Evolutionary conservation across 2,329 filamentous ascomycete species (phyloP), one percentile per base, ranked within the genome.

Genomic region (Neophaeococcomyces mojaviensis): DNA sequence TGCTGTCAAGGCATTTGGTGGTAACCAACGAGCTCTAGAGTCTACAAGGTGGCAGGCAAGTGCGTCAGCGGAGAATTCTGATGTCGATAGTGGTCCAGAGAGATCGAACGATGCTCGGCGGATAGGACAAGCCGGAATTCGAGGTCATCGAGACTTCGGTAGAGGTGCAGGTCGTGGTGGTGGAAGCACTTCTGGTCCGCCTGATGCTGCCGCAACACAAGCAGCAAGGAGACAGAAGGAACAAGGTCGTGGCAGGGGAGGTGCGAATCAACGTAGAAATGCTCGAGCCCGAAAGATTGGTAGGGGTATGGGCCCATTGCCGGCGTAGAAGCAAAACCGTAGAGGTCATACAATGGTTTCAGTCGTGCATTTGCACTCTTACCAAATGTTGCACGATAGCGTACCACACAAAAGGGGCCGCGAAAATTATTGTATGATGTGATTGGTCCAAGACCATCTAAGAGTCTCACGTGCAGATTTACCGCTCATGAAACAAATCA

Each of bases 261-360:
- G 55, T 39, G 50, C 50, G 9, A 54, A 52, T 48, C 49, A 45
- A 32, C 49, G 55, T n/a, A 50, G 56, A 12, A 55, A 58, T 44
- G 56, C 53, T 15, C 42, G 56, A 43, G 55, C 56, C 8, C 51
- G 49, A 19, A 58, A 58, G 47, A 52, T 58, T 44, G 56, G 49
- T 24, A 46, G 55, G 49, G 56, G 56, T 10, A 56, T 58, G 53
- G 49, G 41, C 3, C 32, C 41, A 12, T 16, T 44, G 41, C 41
- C 41, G 8, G 22, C 30, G 24, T 28, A 28, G 24, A 28, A 6
- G 10, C 10, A 5, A 28, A 28, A 10, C 24, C n/a, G 10, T 10
- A 6, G 24, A 28, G 24, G 5, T 28, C 5, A 28, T 28, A 10
- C 24, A 28, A 28, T 28, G 24, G 24, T 28, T 28, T 28, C 24